Evolutionary conservation across 345 rosid genomes (phyloP), one percentile per base, ranked within the genome.

Genomic region (Salix viminalis): DNA sequence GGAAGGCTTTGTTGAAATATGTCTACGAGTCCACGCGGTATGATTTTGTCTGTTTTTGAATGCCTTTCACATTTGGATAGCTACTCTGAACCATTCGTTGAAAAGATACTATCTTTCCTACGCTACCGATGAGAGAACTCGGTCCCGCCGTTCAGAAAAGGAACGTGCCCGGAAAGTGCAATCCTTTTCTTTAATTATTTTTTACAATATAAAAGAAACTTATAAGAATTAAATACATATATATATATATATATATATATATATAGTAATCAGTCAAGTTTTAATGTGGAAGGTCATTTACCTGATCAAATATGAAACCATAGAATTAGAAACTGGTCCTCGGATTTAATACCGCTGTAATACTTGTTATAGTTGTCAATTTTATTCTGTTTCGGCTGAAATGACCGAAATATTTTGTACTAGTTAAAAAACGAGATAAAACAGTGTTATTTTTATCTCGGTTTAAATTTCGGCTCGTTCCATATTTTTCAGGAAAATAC

Each of bases 361-460:
- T 7, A 6, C 19, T 18, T 7, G 7, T 52, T 3, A 32, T 32
- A 32, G 4, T 32, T 32, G 0, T 32, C 4, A 32, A 32, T 32
- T 32, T 32, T 4, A 32, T 3, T 32, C 4, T 32, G 34, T 32
- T 32, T 32, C 0, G 5, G 34, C 5, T 32, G 34, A 32, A 32
- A 32, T 0, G 5, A 0, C 0, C 0, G 0, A 32, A 32, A 32
- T 0, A 3, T 2, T 32, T 32, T 32, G 0, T 32, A 32, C 0
- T 0, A 32, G 5, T 32, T 32, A 32, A 32, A 32, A 32, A 4
- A 32, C 0, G 0, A 32, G 5, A 32, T 32, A 32, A 32, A 32
- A 32, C 0, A 0, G 0, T 0, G 4, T 32, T 32, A 4, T 32
- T 32, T 32, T 32, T 32, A 32, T 32, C 5, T 4, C 0, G 34